Percentiles rank a stretch among this genome's conserved stretches.
phyloP scores from a whole-genome alignment of 2,329 filamentous ascomycete genomes.

The Reticulascus tulasneorum region DNA sequence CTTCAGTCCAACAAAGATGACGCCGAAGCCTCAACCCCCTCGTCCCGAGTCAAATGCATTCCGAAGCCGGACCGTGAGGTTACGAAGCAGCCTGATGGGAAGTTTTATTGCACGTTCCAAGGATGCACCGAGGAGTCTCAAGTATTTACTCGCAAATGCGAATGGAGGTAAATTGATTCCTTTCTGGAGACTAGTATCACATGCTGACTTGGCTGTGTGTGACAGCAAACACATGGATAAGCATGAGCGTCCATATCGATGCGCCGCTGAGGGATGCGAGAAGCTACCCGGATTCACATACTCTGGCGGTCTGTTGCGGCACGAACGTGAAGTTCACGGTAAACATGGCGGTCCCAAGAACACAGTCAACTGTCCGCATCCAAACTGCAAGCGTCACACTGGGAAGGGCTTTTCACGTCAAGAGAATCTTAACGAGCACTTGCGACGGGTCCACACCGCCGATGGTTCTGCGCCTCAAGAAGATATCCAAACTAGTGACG shows the following conservation, averaged over 20 bases:
- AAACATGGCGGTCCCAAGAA: conserved; percentile 88
- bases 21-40: conserved; percentile 11
- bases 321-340: conserved; percentile 90
- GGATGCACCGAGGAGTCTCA: conserved; percentile 64
- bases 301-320: conserved; percentile 80
- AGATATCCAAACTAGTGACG: conserved; percentile 39
- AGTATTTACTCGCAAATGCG: conserved; percentile 78
- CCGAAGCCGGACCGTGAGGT: conserved; percentile 56
- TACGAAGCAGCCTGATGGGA: conserved; percentile 64
- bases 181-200: not conserved
- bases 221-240: conserved; percentile 96
- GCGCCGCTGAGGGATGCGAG: conserved; percentile 75
- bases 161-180: conserved; percentile 76
- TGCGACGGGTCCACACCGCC: conserved; percentile 79
- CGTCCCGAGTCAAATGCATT: conserved; percentile 46
- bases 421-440: conserved; percentile 91
- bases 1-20: conserved; percentile 19
- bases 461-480: conserved; percentile 32
- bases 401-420: conserved; percentile 89
- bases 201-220: conserved; percentile 18
- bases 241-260: conserved; percentile 90
- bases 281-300: conserved; percentile 95
- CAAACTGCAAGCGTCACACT: conserved; percentile 82
- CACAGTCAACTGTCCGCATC: conserved; percentile 78
- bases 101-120: conserved; percentile 68